phyloP scores from a whole-genome alignment of 1,139 yeast species.

The Blastobotrys persicus region DNA sequence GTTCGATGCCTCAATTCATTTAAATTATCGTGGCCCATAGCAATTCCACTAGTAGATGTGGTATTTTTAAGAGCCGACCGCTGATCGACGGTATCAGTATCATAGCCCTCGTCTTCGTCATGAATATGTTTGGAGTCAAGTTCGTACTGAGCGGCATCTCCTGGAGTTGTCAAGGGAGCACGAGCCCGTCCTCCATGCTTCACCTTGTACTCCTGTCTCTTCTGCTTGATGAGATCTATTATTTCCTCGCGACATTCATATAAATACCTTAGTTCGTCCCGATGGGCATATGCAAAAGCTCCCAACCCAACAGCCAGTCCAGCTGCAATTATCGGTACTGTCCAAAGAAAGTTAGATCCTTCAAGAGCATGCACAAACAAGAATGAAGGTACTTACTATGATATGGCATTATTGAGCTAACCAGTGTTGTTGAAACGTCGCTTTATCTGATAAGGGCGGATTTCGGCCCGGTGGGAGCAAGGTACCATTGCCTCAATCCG shows the following conservation, averaged over 20 bases:
- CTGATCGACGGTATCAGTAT: neutral
- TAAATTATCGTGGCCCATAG: neutral
- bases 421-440: neutral
- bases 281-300: constrained; percentile 27
- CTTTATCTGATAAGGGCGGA: no score
- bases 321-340: constrained; percentile 29
- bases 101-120: neutral
- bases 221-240: constrained; percentile 22
- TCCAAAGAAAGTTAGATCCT: neutral
- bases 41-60: neutral
- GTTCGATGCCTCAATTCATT: constrained; percentile 2
- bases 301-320: constrained; percentile 31
- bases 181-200: constrained; percentile 4
- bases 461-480: no score
- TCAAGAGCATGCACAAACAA: neutral
- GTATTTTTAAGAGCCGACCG: neutral
- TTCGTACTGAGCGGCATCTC: constrained; percentile 1
- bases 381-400: constrained; percentile 25
- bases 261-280: constrained; percentile 26
- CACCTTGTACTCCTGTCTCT: constrained; percentile 24
- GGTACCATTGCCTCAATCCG: no score
- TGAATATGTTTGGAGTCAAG: neutral
- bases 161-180: neutral
- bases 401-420: constrained; percentile 24
- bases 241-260: constrained; percentile 21